Evolutionary conservation across 345 rosid genomes (phyloP).

Genomic region (Moricandia moricandioides): DNA sequence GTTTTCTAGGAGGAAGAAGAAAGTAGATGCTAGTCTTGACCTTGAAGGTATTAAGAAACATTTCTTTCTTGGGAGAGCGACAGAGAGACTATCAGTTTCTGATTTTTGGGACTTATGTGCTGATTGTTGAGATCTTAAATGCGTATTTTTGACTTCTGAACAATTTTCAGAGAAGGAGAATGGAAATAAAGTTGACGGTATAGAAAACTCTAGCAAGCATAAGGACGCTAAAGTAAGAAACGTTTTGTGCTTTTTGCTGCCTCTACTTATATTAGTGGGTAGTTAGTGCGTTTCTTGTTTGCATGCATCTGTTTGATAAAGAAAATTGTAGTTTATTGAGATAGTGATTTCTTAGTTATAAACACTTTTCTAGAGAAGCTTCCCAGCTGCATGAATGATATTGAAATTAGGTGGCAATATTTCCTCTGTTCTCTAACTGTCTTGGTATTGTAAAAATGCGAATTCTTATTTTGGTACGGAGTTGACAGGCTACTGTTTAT

Average conservation of each 20-base stretch:
- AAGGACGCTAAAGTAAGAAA: background rate
- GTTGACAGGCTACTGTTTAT: constrained; percentile 1
- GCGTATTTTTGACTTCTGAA: background rate
- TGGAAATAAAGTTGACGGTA: background rate
- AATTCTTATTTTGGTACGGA: background rate
- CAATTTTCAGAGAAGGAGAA: background rate
- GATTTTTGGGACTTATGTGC: background rate
- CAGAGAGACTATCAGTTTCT: background rate
- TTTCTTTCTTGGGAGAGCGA: background rate
- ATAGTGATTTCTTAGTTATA: background rate
- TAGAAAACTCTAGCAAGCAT: background rate
- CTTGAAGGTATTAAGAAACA: constrained; percentile 34
- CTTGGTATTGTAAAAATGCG: background rate
- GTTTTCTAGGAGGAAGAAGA: constrained; percentile 37
- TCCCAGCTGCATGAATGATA: background rate
- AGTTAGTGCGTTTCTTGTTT: background rate
- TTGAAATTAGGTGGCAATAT: background rate
- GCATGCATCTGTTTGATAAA: background rate
- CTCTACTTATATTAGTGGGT: background rate
- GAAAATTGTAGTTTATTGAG: background rate
- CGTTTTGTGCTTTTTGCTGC: background rate
- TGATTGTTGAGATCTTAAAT: background rate
- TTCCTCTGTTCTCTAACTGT: background rate
- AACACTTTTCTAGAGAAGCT: background rate
- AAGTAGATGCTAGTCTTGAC: constrained; percentile 24